A percentile compares a stretch with the other conserved stretches of the same genome.
phyloP scores from a whole-genome alignment of 1,284 basidiomycete genomes.

The Quambalaria eucalypti region DNA sequence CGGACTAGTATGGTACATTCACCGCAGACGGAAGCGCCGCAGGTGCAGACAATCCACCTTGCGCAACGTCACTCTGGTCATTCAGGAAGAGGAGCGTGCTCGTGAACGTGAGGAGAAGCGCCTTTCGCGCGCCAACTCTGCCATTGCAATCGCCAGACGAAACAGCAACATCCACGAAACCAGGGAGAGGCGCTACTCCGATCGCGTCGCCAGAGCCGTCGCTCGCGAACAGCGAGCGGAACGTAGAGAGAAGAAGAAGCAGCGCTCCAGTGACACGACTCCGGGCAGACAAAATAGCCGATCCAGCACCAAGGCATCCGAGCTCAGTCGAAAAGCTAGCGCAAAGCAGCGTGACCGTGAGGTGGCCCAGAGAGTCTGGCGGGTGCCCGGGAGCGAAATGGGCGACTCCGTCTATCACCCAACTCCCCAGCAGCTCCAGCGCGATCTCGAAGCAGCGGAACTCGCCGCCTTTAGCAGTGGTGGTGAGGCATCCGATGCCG shows the following conservation, averaged over 20 bases:
- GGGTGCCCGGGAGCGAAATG: background rate
- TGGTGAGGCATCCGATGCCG: background rate
- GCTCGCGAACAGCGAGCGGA: background rate
- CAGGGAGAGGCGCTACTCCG: background rate
- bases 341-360: background rate
- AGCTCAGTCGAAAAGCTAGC: background rate
- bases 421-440: background rate
- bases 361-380: background rate
- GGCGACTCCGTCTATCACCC: background rate
- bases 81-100: background rate
- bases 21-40: background rate
- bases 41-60: background rate
- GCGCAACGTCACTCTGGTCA: constrained; percentile 1
- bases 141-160: background rate
- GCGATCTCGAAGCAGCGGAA: background rate
- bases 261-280: background rate
- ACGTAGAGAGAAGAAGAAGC: background rate
- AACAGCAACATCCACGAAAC: background rate
- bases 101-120: background rate
- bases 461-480: background rate
- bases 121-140: background rate
- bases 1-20: background rate
- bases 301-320: background rate
- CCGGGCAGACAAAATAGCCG: background rate
- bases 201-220: background rate